Base-by-base conservation (phyloP, 1,284 basidiomycete genomes). In the Malassezia brasiliensis region DNA sequence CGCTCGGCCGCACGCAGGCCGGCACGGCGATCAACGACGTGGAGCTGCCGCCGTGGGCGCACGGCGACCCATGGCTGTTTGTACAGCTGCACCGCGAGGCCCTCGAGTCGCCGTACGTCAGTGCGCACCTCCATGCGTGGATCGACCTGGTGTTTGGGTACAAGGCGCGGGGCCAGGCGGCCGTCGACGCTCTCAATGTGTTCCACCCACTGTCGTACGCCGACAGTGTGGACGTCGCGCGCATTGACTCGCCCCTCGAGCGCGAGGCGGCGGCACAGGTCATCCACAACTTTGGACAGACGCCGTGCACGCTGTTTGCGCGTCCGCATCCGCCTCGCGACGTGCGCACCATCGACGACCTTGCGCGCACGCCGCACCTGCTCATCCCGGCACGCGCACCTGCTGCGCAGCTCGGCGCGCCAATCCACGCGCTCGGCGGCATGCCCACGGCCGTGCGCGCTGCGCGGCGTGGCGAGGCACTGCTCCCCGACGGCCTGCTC, bases 121-220 rank as follows among this genome's bases (percentile, higher is more conserved):
- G 89, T 75, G 82, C 86, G 59, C 81, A 87, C 61, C 79, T 96
- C 5, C 85, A 88, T 0, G 80, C 81, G 5, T 96, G 91, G 91
- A 94, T 96, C 64, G 90, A 96, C 72, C 80, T 96, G 4, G 50
- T 75, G 31, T 75, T 74, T 53, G 73, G 73, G 6, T 66, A 59
- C 34, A 62, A 65, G 17, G 63, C 68, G 39, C 56, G 64, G 2
- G 72, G 73, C 10, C 41, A 45, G 36, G 72, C 63, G 38, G 72
- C 73, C 7, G 59, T 72, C 0, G 82, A 82, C 11, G 82, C 85
- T 0, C 77, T 85, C 61, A 96, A 96, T 66, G 87, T 86, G 14
- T 96, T 90, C 77, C 91, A 96, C 75, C 91, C 90, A 0, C 77
- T 96, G 39, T 93, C 89, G 32, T 96, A 96, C 70, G 89, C 93